Evolutionary conservation across 2,329 filamentous ascomycete genomes (phyloP), one percentile per base, ranked within the genome.

Genomic region (Pleurostoma richardsiae): DNA sequence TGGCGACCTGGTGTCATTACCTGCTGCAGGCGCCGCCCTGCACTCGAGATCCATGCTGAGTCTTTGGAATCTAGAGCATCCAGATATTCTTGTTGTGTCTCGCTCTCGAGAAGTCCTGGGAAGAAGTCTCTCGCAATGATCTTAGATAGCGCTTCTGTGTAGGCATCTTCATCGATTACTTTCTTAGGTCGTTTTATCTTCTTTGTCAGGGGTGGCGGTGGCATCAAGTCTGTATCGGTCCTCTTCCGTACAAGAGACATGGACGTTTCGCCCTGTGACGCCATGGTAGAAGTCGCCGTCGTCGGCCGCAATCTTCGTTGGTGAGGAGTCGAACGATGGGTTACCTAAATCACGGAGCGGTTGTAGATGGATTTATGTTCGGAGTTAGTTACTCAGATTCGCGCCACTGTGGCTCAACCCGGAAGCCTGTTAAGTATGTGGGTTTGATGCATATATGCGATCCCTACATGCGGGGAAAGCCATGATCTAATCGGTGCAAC

Each of bases 51-150:
- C 92, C 94, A 97, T 55, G 80, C 78, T 43, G 79, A 72, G 66
- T 99, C 85, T 48, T 86, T 86, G 11, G 91, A 95, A 6, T 95
- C 90, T 6, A 97, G 70, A 0, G 94, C 94, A 59, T 95, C 86
- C 30, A 99, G 74, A 56, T 96, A 97, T 58, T 99, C 94, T 62
- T 90, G 85, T 64, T 96, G 90, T 1, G 85, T 86, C 57, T 95
- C 84, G 10, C 84, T 85, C 63, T 97, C 90, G 4, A 91, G 72
- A 0, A 99, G 76, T 0, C 92, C 94, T 0, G 94, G 94, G 59
- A 97, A 99, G 73, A 95, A 99, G 73, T 99, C 94, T 54, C 94
- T 84, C 7, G 90, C 89, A 52, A 99, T 96, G 61, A 99, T 97
- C 56, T 94, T 86, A 0, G 91, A 96, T 29, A 99, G 76, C 1